phyloP scores from a whole-genome alignment of 2,329 filamentous ascomycete genomes.

The Bipolaris bicolor region DNA sequence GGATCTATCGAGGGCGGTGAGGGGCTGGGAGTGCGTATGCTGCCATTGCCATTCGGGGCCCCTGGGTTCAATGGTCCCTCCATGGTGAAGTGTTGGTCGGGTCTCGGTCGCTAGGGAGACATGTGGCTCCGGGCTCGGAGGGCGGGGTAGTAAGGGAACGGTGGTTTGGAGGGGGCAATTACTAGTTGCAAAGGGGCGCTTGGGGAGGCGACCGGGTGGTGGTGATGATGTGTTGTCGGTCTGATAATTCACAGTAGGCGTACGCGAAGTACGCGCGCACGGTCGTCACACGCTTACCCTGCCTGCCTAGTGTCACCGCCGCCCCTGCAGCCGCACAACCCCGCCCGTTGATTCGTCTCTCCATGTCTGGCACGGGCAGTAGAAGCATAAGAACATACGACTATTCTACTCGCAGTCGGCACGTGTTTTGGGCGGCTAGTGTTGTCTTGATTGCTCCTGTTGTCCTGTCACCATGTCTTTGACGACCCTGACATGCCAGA shows the following conservation, averaged over 20 bases:
- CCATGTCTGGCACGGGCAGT: conserved; percentile 3
- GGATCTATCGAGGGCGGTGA: conserved; percentile 53
- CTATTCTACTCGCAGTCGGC: neutral
- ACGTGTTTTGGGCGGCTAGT: neutral
- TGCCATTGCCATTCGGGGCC: conserved; percentile 45
- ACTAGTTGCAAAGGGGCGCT: conserved; percentile 12
- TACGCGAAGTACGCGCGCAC: conserved; percentile 26
- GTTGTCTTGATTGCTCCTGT: neutral
- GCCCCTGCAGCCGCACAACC: conserved; percentile 6
- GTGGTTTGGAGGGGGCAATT: conserved; percentile 7
- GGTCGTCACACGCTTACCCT: conserved; percentile 19
- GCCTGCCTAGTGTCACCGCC: conserved; percentile 21
- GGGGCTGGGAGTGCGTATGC: conserved; percentile 44
- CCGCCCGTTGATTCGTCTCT: conserved; percentile 28
- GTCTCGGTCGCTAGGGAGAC: conserved; percentile 32
- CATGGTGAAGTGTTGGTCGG: conserved; percentile 43
- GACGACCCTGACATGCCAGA: conserved; percentile 1
- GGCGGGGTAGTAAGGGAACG: conserved; percentile 14
- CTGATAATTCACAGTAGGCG: conserved; percentile 19
- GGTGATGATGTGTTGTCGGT: conserved; percentile 32
- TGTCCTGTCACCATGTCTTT: neutral
- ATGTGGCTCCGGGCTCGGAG: conserved; percentile 39
- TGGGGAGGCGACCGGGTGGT: conserved; percentile 21
- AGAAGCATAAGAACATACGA: conserved; percentile 10
- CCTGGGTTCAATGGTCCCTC: conserved; percentile 51